A percentile compares a stretch with the other conserved stretches of the same genome.
Conservation (phyloP, 805 yeast genomes). For the Yueomyces sinensis region DNA sequence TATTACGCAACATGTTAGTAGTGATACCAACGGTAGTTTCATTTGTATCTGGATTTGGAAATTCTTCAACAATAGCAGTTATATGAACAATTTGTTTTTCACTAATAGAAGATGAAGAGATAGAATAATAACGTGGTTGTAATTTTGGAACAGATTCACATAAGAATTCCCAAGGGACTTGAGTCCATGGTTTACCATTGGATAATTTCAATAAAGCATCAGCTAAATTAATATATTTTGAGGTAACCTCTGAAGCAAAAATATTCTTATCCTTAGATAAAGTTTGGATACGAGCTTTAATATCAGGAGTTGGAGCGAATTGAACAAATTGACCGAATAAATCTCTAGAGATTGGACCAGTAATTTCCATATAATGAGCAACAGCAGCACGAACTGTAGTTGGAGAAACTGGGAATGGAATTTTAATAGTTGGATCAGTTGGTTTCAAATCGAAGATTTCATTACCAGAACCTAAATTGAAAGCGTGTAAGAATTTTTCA, state of each 20-base stretch:
- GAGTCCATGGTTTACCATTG: conserved; percentile 51
- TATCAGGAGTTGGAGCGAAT: conserved; percentile 62
- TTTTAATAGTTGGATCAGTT: conserved; percentile 52
- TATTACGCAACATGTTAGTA: conserved; percentile 71
- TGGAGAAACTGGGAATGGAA: conserved; percentile 56
- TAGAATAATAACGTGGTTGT: conserved; percentile 93
- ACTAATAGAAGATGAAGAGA: conserved; percentile 74
- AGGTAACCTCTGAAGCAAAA: conserved; percentile 54
- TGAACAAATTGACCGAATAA: conserved; percentile 56
- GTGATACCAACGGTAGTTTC: conserved; percentile 55
- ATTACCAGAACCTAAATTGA: conserved; percentile 39
- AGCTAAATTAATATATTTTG: conserved; percentile 55
- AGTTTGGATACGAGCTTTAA: conserved; percentile 25
- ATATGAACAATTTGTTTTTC: conserved; percentile 67
- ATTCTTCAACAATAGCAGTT: conserved; percentile 86
- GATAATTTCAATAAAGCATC: conserved; percentile 58
- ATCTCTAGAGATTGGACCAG: conserved; percentile 91
- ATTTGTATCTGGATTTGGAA: conserved; percentile 9
- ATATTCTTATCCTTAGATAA: conserved; percentile 56
- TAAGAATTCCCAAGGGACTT: conserved; percentile 73
- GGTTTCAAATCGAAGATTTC: conserved; percentile 51
- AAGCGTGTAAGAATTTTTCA: conserved; percentile 46
- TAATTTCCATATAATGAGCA: conserved; percentile 78
- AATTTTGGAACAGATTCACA: conserved; percentile 70
- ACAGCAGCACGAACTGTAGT: conserved; percentile 81